Percentiles rank a stretch among this genome's conserved stretches.
phyloP scores from a whole-genome alignment of 1,139 yeast species.

The Yamadazyma blattariae region DNA sequence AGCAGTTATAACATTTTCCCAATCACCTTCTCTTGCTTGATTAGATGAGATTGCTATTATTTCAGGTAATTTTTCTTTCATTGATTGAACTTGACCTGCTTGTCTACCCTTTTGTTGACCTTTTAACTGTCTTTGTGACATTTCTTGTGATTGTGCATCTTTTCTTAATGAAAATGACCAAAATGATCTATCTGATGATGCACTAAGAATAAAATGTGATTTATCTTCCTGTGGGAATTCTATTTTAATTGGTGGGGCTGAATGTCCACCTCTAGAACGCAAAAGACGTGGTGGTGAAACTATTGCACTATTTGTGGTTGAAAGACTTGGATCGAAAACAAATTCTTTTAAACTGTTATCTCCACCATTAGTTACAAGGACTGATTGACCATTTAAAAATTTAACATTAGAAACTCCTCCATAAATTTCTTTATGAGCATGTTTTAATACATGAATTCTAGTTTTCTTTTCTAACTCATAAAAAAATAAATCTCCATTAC shows the following conservation, averaged over 20 bases:
- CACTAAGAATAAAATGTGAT: slow-evolving; percentile 83
- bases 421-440: slow-evolving; percentile 66
- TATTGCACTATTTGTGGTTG: slow-evolving; percentile 61
- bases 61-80: slow-evolving; percentile 72
- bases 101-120: slow-evolving; percentile 47
- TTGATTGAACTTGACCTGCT: slow-evolving; percentile 53
- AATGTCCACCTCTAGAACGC: slow-evolving; percentile 95
- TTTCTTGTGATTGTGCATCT: slow-evolving; percentile 94
- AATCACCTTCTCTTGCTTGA: slow-evolving; percentile 78
- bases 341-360: slow-evolving; percentile 88
- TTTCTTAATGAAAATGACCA: slow-evolving; percentile 93
- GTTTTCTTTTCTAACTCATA: slow-evolving; percentile 74
- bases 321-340: slow-evolving; percentile 88
- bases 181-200: slow-evolving; percentile 80
- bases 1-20: slow-evolving; percentile 94
- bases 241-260: slow-evolving; percentile 82
- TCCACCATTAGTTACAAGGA: slow-evolving; percentile 87
- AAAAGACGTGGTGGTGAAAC: slow-evolving; percentile 89
- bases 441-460: slow-evolving; percentile 71
- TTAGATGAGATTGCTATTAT: slow-evolving; percentile 72
- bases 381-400: slow-evolving; percentile 90
- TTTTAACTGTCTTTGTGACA: slow-evolving; percentile 74
- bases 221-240: slow-evolving; percentile 74
- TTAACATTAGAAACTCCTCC: slow-evolving; percentile 81
- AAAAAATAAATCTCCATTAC: slow-evolving; percentile 79